phyloP scores from a whole-genome alignment of 2,329 filamentous ascomycete genomes.

The Ophiostoma sp. region DNA sequence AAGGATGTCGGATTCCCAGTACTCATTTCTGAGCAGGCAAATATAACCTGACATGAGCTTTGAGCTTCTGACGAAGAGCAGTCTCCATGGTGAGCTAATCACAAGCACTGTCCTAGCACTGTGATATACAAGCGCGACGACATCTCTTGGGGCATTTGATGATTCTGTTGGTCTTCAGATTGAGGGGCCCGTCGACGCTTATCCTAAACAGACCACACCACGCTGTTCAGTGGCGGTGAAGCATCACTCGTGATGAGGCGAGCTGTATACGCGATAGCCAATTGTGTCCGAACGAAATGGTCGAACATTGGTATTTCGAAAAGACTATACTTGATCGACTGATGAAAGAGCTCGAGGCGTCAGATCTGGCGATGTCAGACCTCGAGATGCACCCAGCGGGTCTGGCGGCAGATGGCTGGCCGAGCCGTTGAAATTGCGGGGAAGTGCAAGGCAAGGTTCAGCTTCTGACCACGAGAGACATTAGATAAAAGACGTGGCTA shows the following conservation, averaged over 20 bases:
- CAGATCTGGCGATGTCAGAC: constrained; percentile 10
- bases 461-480: background rate
- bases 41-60: background rate
- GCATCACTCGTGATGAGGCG: background rate
- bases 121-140: background rate
- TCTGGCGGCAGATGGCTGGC: background rate
- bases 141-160: background rate
- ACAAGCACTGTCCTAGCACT: constrained; percentile 8
- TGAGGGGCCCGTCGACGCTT: background rate
- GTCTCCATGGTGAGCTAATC: too few species aligned
- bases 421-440: constrained; percentile 6
- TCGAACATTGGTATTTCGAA: background rate
- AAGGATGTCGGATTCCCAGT: background rate
- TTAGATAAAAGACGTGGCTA: background rate
- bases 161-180: background rate
- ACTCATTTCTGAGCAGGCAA: background rate
- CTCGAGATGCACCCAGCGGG: background rate
- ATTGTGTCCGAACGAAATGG: too few species aligned
- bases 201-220: background rate
- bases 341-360: background rate
- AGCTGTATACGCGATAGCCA: background rate
- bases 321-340: background rate
- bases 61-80: too few species aligned
- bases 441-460: background rate
- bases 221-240: background rate